Evolutionary conservation across 176 grass and related monocot species (phyloP).

Genomic region (Rhynchospora breviuscula): DNA sequence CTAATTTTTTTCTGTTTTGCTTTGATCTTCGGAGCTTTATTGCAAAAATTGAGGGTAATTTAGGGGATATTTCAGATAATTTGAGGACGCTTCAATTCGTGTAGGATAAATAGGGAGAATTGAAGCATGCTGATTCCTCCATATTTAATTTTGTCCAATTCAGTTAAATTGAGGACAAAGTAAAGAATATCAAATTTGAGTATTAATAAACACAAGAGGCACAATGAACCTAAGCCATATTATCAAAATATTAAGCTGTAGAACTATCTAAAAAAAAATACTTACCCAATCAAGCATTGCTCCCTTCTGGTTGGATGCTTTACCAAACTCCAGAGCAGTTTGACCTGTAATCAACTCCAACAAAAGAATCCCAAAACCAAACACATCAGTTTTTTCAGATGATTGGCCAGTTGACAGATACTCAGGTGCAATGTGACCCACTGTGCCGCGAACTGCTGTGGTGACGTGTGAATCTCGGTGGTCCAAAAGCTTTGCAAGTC

Average conservation of each 20-base stretch:
- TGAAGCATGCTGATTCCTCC: background rate
- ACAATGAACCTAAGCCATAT: background rate
- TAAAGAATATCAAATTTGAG: background rate
- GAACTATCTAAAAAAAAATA: background rate
- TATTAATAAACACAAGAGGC: background rate
- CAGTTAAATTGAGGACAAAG: background rate
- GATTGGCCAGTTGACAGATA: conserved; percentile 95
- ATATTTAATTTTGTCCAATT: background rate
- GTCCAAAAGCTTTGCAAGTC: conserved; percentile 86
- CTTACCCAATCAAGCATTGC: conserved; percentile 97
- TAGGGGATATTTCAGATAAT: background rate
- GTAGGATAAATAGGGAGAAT: background rate
- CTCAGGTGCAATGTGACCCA: conserved; percentile 92
- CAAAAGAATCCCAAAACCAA: conserved; percentile 90
- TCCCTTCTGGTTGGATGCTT: conserved; percentile 79
- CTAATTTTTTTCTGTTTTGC: background rate
- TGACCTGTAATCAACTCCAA: conserved; percentile 84
- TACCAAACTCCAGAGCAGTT: conserved; percentile 84
- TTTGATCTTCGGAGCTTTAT: background rate
- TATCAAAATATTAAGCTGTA: background rate
- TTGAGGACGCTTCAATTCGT: background rate
- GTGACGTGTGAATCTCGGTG: conserved; percentile 87
- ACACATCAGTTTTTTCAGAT: conserved; percentile 90
- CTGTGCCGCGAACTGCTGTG: conserved; percentile 79
- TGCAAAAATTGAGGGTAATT: background rate